Evolutionary conservation across 2,329 filamentous ascomycete genomes (phyloP).

Genomic region (Talaromyces islandicus): DNA sequence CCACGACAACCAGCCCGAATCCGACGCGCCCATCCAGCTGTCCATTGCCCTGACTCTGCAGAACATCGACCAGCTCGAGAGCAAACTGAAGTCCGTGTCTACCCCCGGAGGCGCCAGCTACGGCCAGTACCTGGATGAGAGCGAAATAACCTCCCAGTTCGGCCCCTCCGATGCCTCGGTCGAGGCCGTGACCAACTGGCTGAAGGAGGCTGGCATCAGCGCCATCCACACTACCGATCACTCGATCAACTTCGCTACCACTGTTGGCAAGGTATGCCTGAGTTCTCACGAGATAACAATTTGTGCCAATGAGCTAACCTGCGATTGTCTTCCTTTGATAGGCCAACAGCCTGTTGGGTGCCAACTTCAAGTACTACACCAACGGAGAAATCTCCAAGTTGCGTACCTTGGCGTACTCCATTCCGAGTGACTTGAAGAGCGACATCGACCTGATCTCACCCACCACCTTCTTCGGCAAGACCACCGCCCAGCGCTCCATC

Average conservation of each 20-base stretch:
- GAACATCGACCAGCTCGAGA: conserved; percentile 33
- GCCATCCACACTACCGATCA: conserved; percentile 34
- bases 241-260: conserved; percentile 39
- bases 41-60: conserved; percentile 19
- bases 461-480: conserved; percentile 46
- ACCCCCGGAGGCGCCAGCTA: conserved; percentile 44
- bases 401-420: conserved; percentile 37
- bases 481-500: conserved; percentile 8
- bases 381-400: conserved; percentile 36
- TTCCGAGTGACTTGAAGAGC: conserved; percentile 31
- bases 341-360: conserved; percentile 42
- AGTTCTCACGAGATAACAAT: not conserved
- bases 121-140: conserved; percentile 43
- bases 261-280: conserved; percentile 25
- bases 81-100: conserved; percentile 36
- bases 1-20: conserved; percentile 12
- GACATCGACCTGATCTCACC: conserved; percentile 47
- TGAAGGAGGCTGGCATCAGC: conserved; percentile 35
- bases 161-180: conserved; percentile 29
- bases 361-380: conserved; percentile 43
- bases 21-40: conserved; percentile 14
- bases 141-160: conserved; percentile 40
- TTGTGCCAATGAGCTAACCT: not conserved
- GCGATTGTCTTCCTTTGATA: not conserved
- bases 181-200: conserved; percentile 35